phyloP scores from a whole-genome alignment of 2,329 filamentous ascomycete genomes.

The Lomentospora prolificans region DNA sequence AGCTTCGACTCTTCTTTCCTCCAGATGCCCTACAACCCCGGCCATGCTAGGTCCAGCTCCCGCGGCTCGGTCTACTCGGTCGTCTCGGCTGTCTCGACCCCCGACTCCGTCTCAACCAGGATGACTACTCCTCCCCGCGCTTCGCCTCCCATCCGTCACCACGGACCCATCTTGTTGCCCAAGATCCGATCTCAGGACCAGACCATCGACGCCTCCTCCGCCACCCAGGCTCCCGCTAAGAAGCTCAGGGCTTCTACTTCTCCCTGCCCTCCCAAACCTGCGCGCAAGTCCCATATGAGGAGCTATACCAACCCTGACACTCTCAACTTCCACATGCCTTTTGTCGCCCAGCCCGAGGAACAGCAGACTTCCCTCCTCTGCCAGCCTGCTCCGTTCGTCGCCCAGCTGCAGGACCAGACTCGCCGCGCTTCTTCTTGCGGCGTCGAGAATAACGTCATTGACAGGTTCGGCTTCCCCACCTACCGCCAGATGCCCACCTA shows the following conservation, averaged over 20 bases:
- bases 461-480: conserved; percentile 71
- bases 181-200: conserved; percentile 84
- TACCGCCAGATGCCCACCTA: conserved; percentile 65
- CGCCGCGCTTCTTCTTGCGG: conserved; percentile 58
- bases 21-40: conserved; percentile 41
- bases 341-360: conserved; percentile 8
- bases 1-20: conserved; percentile 47
- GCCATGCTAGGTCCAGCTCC: conserved; percentile 54
- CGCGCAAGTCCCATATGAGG: conserved; percentile 39
- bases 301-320: conserved; percentile 54
- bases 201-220: conserved; percentile 47
- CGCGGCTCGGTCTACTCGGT: conserved; percentile 52
- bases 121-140: conserved; percentile 46
- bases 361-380: conserved; percentile 44
- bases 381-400: conserved; percentile 44
- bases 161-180: conserved; percentile 71
- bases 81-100: conserved; percentile 51
- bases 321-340: conserved; percentile 28
- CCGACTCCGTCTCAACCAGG: conserved; percentile 54
- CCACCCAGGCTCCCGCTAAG: conserved; percentile 31
- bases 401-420: conserved; percentile 33
- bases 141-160: conserved; percentile 63
- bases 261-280: conserved; percentile 19
- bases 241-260: conserved; percentile 47
- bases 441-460: conserved; percentile 55